A percentile compares a stretch with the other conserved stretches of the same genome.
These are phyloP conservation scores for Aethionema arabicum DNA, from an alignment of 345 rosid genomes.

Conservation along the genomic window DNA sequence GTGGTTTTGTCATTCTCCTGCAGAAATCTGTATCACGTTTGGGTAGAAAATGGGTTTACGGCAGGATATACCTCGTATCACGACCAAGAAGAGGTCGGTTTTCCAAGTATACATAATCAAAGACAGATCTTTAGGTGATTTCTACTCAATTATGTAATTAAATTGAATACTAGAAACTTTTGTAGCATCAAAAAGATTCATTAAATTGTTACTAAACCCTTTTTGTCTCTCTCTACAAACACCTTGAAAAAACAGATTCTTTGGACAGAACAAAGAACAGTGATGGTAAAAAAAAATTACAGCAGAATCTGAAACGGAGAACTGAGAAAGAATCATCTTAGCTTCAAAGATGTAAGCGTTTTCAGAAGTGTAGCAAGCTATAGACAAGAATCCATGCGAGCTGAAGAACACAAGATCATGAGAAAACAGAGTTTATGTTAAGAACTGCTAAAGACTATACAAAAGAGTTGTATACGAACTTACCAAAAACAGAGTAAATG, in stretches of 20 bases:
- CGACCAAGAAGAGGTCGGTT: constrained; percentile 51
- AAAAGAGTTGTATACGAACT: constrained; percentile 9
- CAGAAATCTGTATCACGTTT: constrained; percentile 60
- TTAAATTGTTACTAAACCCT: constrained; percentile 13
- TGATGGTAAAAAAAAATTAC: constrained; percentile 19
- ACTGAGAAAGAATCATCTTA: constrained; percentile 23
- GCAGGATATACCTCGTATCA: constrained; percentile 82
- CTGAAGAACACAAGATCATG: constrained; percentile 47
- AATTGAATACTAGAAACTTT: constrained; percentile 20
- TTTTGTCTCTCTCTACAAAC: background rate
- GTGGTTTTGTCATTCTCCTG: constrained; percentile 24
- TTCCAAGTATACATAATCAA: constrained; percentile 43
- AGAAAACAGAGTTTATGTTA: constrained; percentile 23
- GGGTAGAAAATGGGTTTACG: constrained; percentile 85
- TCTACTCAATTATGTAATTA: constrained; percentile 25
- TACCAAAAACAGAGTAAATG: constrained; percentile 90
- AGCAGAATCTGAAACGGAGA: constrained; percentile 3
- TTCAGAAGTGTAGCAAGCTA: constrained; percentile 89
- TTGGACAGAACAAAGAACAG: background rate
- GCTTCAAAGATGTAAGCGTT: background rate
- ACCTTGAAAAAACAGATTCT: constrained; percentile 3
- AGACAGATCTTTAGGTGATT: constrained; percentile 25
- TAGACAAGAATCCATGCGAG: constrained; percentile 91
- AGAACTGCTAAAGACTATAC: constrained; percentile 4
- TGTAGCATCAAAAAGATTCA: constrained; percentile 22